phyloP scores from a whole-genome alignment of 441 rosid species.

The Bruguiera hainesii region DNA sequence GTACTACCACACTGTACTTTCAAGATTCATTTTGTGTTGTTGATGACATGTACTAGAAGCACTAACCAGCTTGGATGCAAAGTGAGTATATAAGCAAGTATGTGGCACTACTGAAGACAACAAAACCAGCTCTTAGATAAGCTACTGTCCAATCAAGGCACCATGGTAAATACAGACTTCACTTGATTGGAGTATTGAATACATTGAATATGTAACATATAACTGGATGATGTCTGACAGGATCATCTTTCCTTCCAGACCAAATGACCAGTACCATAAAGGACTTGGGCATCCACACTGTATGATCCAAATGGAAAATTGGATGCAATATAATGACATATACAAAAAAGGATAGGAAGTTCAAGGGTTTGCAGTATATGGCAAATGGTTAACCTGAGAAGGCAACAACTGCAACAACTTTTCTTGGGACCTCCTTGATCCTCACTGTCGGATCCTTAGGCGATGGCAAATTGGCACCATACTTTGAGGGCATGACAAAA shows the following conservation, averaged over 20 bases:
- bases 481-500: slow-evolving; percentile 86
- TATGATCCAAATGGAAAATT: not conserved
- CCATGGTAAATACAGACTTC: not conserved
- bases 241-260: not conserved
- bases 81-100: not conserved
- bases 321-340: not conserved
- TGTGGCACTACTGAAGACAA: no score
- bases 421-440: slow-evolving; percentile 66
- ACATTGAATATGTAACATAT: not conserved
- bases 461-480: slow-evolving; percentile 68
- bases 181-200: not conserved
- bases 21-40: not conserved
- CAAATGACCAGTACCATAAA: not conserved
- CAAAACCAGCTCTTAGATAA: no score
- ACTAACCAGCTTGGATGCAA: not conserved
- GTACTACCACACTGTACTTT: not conserved
- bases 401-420: slow-evolving; percentile 67
- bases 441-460: slow-evolving; percentile 71
- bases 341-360: not conserved
- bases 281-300: not conserved
- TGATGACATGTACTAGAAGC: not conserved
- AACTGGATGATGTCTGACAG: not conserved
- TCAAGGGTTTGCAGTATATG: slow-evolving; percentile 5
- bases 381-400: slow-evolving; percentile 63
- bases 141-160: no score